Evolutionary conservation across 78 protist genomes (phyloP).

Genomic region (Dictyostelium capitatum): DNA sequence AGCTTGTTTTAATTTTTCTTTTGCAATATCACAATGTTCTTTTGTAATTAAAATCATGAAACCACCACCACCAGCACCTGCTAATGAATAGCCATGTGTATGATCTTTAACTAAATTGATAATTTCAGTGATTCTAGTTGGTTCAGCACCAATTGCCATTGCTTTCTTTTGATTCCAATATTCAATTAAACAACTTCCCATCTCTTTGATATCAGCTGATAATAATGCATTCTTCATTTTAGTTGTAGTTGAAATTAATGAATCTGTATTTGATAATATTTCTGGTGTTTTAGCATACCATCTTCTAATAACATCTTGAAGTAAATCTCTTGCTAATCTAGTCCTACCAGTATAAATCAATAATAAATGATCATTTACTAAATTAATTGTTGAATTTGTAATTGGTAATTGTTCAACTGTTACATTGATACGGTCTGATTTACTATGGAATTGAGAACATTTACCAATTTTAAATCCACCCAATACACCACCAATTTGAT

Average conservation of each 20-base stretch:
- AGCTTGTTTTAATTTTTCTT: neutral
- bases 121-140: conserved; percentile 42
- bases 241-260: neutral
- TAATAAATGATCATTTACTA: conserved; percentile 15
- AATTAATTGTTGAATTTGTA: neutral
- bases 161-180: conserved; percentile 85
- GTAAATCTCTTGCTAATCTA: conserved; percentile 83
- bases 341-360: conserved; percentile 86
- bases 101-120: neutral
- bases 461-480: conserved; percentile 75
- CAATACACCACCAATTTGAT: conserved; percentile 86
- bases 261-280: conserved; percentile 5
- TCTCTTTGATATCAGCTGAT: conserved; percentile 34
- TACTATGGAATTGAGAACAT: conserved; percentile 8
- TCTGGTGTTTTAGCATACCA: conserved; percentile 58
- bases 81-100: conserved; percentile 70
- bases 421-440: neutral
- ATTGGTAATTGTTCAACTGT: neutral
- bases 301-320: conserved; percentile 83
- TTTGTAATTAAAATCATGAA: conserved; percentile 76
- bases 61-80: conserved; percentile 93
- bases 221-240: conserved; percentile 36
- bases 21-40: conserved; percentile 6
- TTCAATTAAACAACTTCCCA: conserved; percentile 38
- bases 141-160: conserved; percentile 78